A percentile compares a stretch with the other conserved stretches of the same genome.
These are phyloP conservation scores for Phytopythium aichiense DNA, from an alignment of 352 stramenopile genomes.

Conservation along the genomic window DNA sequence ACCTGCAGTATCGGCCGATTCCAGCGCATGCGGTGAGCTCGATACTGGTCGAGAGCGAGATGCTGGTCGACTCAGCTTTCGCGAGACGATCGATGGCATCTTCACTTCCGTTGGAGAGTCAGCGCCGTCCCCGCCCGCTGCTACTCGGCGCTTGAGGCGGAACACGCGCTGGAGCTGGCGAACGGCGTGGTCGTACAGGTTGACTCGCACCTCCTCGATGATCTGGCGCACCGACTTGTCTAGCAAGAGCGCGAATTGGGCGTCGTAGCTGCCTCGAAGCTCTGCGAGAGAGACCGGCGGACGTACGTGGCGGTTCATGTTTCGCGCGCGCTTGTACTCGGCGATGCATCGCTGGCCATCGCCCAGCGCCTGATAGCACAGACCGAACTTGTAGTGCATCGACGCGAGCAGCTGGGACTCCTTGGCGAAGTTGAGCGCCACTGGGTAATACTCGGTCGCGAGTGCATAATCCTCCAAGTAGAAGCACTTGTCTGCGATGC, in stretches of 20 bases:
- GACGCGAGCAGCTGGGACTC: constrained; percentile 49
- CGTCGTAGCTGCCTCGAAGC: constrained; percentile 37
- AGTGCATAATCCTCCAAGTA: constrained; percentile 59
- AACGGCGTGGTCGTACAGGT: constrained; percentile 55
- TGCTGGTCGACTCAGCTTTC: constrained; percentile 3
- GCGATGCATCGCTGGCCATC: constrained; percentile 42
- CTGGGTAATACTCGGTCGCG: constrained; percentile 54
- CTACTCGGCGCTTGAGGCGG: constrained; percentile 28
- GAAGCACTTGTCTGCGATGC: constrained; percentile 62
- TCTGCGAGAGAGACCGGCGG: constrained; percentile 39
- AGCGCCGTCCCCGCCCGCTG: background rate
- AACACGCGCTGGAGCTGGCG: constrained; percentile 65
- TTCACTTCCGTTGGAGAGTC: background rate
- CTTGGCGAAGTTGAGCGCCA: constrained; percentile 58
- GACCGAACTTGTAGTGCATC: constrained; percentile 50
- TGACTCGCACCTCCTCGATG: constrained; percentile 56
- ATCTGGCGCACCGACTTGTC: constrained; percentile 38
- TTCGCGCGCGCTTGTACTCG: constrained; percentile 67
- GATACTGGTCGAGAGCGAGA: background rate
- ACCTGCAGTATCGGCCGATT: background rate
- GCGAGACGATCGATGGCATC: constrained; percentile 5
- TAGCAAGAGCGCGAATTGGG: constrained; percentile 39
- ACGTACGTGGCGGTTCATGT: constrained; percentile 54
- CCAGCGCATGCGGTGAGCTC: background rate
- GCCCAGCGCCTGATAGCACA: constrained; percentile 52